These are phyloP conservation scores for Lasiosphaeria hispida DNA, from an alignment of 495 filamentous ascomycete species.

Conservation along the genomic window DNA sequence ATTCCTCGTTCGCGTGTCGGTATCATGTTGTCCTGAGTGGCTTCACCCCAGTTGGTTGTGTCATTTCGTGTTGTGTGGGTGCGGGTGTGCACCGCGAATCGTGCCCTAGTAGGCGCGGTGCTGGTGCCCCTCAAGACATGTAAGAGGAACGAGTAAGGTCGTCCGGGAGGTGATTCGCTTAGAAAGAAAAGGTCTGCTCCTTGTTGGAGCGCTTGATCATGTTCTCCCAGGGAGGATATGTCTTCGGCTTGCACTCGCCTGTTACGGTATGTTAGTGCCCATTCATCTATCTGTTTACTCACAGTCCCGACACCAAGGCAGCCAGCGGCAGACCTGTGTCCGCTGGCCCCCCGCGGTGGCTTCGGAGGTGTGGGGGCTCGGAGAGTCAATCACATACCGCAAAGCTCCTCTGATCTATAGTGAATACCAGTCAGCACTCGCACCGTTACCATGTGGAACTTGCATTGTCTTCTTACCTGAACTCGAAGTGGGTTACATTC, in stretches of 20 bases:
- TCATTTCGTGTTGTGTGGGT: too few relatives aligned
- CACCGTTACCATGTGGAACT: background rate
- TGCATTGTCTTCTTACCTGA: constrained; percentile 17
- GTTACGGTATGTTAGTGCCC: constrained; percentile 13
- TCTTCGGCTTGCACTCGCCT: constrained; percentile 40
- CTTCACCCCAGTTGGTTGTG: too few relatives aligned
- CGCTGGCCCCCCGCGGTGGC: too few relatives aligned
- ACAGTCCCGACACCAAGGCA: too few relatives aligned
- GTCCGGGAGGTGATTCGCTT: background rate
- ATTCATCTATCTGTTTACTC: background rate
- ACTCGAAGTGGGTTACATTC: constrained; percentile 42
- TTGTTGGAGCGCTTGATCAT: constrained; percentile 39
- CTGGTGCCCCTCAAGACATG: too few relatives aligned
- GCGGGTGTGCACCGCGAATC: too few relatives aligned
- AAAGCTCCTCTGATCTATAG: constrained; percentile 32
- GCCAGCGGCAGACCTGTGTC: too few relatives aligned
- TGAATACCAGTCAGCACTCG: background rate
- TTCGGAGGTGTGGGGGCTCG: background rate
- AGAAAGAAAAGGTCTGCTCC: constrained; percentile 25
- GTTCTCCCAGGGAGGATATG: constrained; percentile 36
- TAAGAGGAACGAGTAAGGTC: too few relatives aligned
- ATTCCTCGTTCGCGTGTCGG: background rate
- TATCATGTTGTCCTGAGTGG: background rate
- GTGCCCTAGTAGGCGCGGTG: too few relatives aligned
- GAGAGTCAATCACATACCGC: constrained; percentile 29